phyloP scores from a whole-genome alignment of 495 filamentous ascomycete species.

The Hyaloscypha hepaticicola region DNA sequence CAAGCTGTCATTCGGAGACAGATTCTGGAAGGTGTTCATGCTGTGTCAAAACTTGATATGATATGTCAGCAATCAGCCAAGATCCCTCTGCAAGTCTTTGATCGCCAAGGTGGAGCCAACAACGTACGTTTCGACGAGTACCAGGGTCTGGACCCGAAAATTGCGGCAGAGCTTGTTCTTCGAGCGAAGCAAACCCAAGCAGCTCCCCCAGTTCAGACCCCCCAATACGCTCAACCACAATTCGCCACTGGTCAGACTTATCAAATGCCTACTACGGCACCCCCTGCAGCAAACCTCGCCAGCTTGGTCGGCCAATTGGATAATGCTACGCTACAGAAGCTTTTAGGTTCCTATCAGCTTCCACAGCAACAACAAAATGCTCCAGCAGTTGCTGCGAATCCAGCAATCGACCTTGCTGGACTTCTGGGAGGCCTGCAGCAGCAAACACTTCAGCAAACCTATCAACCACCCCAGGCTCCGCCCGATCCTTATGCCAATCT shows the following conservation, averaged over 20 bases:
- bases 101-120: slow-evolving; percentile 66
- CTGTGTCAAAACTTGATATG: slow-evolving; percentile 71
- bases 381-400: slow-evolving; percentile 39
- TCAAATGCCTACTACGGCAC: slow-evolving; percentile 26
- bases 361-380: slow-evolving; percentile 46
- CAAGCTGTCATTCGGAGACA: slow-evolving; percentile 78
- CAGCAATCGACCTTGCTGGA: slow-evolving; percentile 57
- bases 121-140: slow-evolving; percentile 85
- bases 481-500: slow-evolving; percentile 25
- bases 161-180: slow-evolving; percentile 76
- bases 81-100: slow-evolving; percentile 81
- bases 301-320: slow-evolving; percentile 65
- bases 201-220: neutral
- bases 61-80: slow-evolving; percentile 65
- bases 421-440: slow-evolving; percentile 50
- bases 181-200: slow-evolving; percentile 61
- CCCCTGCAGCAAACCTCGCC: slow-evolving; percentile 50
- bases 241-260: slow-evolving; percentile 30
- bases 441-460: slow-evolving; percentile 31
- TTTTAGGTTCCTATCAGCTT: slow-evolving; percentile 63
- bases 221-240: slow-evolving; percentile 38
- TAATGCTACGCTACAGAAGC: slow-evolving; percentile 66
- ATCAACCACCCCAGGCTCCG: slow-evolving; percentile 22
- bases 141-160: slow-evolving; percentile 69
- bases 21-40: slow-evolving; percentile 84